Evolutionary conservation across 495 filamentous ascomycete genomes (phyloP), one percentile per base, ranked within the genome.

Genomic region (Talaromyces ruber): DNA sequence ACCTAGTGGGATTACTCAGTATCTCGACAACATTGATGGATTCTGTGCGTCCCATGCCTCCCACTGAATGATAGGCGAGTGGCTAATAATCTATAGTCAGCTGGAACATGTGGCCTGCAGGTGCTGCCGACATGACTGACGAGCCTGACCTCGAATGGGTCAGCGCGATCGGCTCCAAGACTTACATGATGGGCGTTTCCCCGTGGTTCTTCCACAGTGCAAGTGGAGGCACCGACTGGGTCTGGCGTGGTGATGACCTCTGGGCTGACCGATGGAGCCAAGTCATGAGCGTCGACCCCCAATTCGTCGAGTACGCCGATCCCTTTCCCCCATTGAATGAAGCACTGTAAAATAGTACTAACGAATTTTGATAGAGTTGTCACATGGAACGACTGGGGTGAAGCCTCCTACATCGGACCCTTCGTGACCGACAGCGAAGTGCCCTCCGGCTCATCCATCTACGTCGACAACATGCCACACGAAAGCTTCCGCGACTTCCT

Each of bases 181-280:
- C 84, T 6, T 92, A 86, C 72, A 91, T 92, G 88, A 91, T 91
- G 88, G 82, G 83, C 14, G 84, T 90, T 16, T 86, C 86, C 12
- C 89, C 89, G 1, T 91, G 86, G 84, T 91, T 92, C 71, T 93
- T 88, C 64, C 59, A 60, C 59, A 60, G 59, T 16, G 43, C 39
- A 18, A 60, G 39, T 8, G 37, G 39, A 60, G 59, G 43, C 43
- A 80, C 78, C 68, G 88, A 90, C 64, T 92, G 88, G 88, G 79
- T 89, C 34, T 89, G 83, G 70, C 82, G 83, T 1, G 84, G 85
- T 50, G 89, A 91, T 64, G 81, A 83, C 34, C 74, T 91, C 4
- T 93, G 90, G 90, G 82, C 84, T 59, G 81, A 87, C 61, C 84
- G 90, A 4, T 94, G 89, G 90, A 73, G 84, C 53, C 82, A 92